Evolutionary conservation across 1,284 basidiomycete genomes (phyloP).

Genomic region (Trametes versicolor): DNA sequence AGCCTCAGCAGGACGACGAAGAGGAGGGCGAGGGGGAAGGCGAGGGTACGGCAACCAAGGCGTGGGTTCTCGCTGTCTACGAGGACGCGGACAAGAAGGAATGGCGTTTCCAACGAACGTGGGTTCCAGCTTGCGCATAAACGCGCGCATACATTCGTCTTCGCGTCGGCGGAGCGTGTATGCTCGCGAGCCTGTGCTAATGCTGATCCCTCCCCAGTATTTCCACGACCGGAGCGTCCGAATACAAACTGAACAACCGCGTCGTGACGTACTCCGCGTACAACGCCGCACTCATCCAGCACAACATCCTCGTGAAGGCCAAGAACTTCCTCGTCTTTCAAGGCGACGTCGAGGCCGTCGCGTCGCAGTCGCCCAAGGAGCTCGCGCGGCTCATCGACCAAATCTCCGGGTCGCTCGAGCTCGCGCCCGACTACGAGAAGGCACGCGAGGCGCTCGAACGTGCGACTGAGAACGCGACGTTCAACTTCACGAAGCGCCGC

Average conservation of each 20-base stretch:
- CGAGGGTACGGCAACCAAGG: conserved; percentile 88
- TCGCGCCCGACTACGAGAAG: conserved; percentile 89
- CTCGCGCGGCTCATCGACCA: conserved; percentile 94
- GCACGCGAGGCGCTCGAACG: conserved; percentile 89
- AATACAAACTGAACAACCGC: conserved; percentile 87
- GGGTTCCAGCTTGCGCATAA: conserved; percentile 48
- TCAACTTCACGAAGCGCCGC: conserved; percentile 93
- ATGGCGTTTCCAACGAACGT: conserved; percentile 93
- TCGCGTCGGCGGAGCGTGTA: neutral
- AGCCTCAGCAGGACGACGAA: conserved; percentile 56
- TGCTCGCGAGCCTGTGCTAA: neutral
- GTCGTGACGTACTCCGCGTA: conserved; percentile 87
- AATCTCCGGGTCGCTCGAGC: conserved; percentile 93
- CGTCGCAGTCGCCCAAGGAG: conserved; percentile 93
- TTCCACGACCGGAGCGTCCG: conserved; percentile 85
- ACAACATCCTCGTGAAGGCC: conserved; percentile 98
- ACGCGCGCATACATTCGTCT: neutral
- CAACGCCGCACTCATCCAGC: conserved; percentile 84
- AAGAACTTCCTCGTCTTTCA: conserved; percentile 99
- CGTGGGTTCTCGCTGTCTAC: conserved; percentile 95
- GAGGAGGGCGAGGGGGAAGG: conserved; percentile 69
- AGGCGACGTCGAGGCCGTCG: conserved; percentile 98
- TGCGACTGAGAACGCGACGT: conserved; percentile 93
- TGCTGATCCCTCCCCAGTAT: conserved; percentile 63
- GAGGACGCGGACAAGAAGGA: conserved; percentile 82